Conservation (phyloP, 2,329 filamentous ascomycete species). For the Ophiosphaerella narmari region DNA sequence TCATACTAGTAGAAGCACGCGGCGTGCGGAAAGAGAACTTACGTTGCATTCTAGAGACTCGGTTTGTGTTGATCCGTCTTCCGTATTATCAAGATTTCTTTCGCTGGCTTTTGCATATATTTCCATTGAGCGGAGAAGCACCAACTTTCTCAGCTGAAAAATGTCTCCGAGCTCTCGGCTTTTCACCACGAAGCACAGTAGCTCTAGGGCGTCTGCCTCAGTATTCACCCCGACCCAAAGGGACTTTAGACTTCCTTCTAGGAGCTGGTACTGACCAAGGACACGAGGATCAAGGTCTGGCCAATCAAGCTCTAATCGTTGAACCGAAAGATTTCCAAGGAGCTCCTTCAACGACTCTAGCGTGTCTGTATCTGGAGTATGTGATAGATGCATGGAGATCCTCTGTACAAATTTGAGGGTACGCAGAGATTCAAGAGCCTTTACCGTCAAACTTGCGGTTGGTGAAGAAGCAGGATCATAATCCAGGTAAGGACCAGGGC, state of each 20-base stretch:
- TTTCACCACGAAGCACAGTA: conserved; percentile 15
- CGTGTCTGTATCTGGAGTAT: conserved; percentile 19
- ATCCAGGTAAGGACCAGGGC: conserved; percentile 21
- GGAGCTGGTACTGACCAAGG: conserved; percentile 16
- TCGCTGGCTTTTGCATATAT: neutral
- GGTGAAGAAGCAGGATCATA: conserved; percentile 5
- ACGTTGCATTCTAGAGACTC: too few relatives aligned
- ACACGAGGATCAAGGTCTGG: conserved; percentile 20
- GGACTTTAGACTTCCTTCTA: conserved; percentile 13
- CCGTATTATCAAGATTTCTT: neutral
- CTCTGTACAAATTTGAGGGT: conserved; percentile 17
- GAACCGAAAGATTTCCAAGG: conserved; percentile 17
- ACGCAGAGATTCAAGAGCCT: conserved; percentile 23
- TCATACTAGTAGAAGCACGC: too few relatives aligned
- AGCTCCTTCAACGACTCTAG: conserved; percentile 22
- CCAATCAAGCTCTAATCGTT: conserved; percentile 33
- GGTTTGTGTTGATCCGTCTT: conserved; percentile 2
- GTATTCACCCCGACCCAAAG: conserved; percentile 24
- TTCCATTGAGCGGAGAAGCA: conserved; percentile 20
- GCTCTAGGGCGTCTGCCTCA: conserved; percentile 16
- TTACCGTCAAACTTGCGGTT: conserved; percentile 25
- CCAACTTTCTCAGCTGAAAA: conserved; percentile 15
- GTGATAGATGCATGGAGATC: conserved; percentile 21
- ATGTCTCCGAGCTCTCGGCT: conserved; percentile 13
- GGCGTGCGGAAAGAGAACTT: too few relatives aligned